phyloP scores from a whole-genome alignment of 192 early-diverging fungal genomes.

The Coemansia sp. region DNA sequence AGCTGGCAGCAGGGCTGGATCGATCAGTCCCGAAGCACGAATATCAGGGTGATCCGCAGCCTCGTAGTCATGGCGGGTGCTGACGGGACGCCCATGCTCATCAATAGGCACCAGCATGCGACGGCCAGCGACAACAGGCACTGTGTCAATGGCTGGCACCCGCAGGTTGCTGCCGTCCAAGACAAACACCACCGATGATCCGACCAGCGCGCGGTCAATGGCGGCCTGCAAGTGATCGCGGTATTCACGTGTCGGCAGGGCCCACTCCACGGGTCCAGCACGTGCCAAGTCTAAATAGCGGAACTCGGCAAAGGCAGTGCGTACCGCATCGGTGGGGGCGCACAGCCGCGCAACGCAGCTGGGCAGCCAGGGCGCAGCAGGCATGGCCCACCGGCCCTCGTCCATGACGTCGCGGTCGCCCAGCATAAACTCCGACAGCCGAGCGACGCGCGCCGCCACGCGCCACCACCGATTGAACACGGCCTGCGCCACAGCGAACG shows the following conservation, averaged over 20 bases:
- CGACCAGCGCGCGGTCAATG: constrained; percentile 51
- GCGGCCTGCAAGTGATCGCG: constrained; percentile 26
- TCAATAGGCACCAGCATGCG: constrained; percentile 83
- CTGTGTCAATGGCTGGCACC: constrained; percentile 83
- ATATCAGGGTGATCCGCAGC: constrained; percentile 61
- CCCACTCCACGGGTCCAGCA: constrained; percentile 8
- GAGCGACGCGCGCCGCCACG: constrained; percentile 61
- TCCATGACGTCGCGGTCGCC: constrained; percentile 70
- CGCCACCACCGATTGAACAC: constrained; percentile 77
- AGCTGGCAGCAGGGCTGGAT: constrained; percentile 33
- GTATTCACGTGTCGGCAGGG: constrained; percentile 34
- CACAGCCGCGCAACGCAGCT: constrained; percentile 42
- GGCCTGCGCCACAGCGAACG: constrained; percentile 59
- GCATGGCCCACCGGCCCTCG: constrained; percentile 67
- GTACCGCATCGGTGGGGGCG: constrained; percentile 58
- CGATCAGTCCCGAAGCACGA: constrained; percentile 16
- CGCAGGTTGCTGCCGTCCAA: constrained; percentile 72
- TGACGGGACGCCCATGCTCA: constrained; percentile 56
- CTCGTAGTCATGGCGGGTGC: constrained; percentile 62
- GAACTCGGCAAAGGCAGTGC: constrained; percentile 45
- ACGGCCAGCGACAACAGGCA: constrained; percentile 77
- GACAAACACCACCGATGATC: constrained; percentile 60
- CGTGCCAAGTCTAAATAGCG: constrained; percentile 29
- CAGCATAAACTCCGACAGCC: constrained; percentile 86
- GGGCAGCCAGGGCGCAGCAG: constrained; percentile 56